Base-by-base conservation (phyloP, 148 eudicot genomes). In the Fagopyrum tataricum region DNA sequence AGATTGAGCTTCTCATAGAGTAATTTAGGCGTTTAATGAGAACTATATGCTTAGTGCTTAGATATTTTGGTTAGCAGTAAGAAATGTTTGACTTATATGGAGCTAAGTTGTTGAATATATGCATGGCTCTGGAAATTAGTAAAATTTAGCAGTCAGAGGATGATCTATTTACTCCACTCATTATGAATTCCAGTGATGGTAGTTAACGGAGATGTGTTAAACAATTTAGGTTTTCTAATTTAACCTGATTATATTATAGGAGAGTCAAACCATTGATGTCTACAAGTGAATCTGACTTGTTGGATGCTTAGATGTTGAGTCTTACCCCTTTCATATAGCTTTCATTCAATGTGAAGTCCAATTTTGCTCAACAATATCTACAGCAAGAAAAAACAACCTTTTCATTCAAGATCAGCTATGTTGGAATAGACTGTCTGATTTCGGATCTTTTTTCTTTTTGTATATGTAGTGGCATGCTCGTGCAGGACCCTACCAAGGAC, bases 381-480 rank as follows among this genome's bases (percentile, higher is more conserved):
- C 37, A 31, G 2, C 37, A 31, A 31, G 37, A 31, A 44, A 44
- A 44, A 44, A 44, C 47, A 44, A 44, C 47, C 47, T 10, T 6
- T 44, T 44, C 9, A 44, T 10, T 44, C 11, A 52, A 11, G 55
- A 52, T 52, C 18, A 14, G 55, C 23, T 5, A 18, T 53, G 20
- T 53, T 53, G 23, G 59, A 15, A n/a, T 56, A 7, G 1, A 8
- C 21, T 56, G 10, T 20, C 10, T 23, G 12, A 56, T 21, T 23
- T 56, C 64, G 4, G 31, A 20, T 1, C 37, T 31, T 23, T 6
- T n/a, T 2, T 56, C 4, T 26, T 24, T 61, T 61, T 10, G 49
- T 61, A 13, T 66, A 10, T 81, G 78, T 85, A 91, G 93, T 84
- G 91, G 91, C 72, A 89, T 91, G 90, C 85, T 87, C 62, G 93